Evolutionary conservation across 306 rosid genomes (phyloP), one percentile per base, ranked within the genome.

Genomic region (Casuarina glauca): DNA sequence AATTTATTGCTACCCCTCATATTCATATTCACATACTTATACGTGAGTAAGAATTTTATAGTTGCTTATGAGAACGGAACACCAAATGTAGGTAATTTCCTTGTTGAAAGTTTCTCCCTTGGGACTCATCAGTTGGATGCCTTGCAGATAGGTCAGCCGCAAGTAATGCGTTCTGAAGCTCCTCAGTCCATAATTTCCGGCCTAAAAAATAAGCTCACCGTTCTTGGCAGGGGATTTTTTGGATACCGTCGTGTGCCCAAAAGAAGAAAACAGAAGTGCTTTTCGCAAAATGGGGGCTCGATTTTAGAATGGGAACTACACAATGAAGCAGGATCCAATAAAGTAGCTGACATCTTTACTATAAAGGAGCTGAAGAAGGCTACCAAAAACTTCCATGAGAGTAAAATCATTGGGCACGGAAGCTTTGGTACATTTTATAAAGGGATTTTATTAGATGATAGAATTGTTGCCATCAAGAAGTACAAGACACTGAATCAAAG

Each of bases 11-110:
- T 26, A 26, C 32, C 32, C 0, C 32, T 26, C 1, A 44, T 16
- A 9, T 90, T 2, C 7, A 48, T 17, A 73, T 90, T 66, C 84
- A 89, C 54, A 26, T 88, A 20, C 68, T 60, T 77, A 2, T 16
- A 77, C 0, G 0, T 0, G 0, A 26, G 32, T 26, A 26, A 26
- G 32, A 26, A 0, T 0, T 88, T 86, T 39, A 3, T 5, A 1
- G n/a, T 88, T 2, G 36, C 26, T 0, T 90, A 90, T 49, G 9
- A 74, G 2, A 0, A 26, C 3, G 71, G 9, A n/a, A 3, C 0
- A 3, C 39, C 64, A 26, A 58, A 3, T 11, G 44, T 26, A 0
- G 10, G 79, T n/a, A 0, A 32, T 6, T 5, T 82, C 1, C n/a
- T 0, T 1, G 74, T 88, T 20, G 52, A 50, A 3, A 26, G 32